Conservation (phyloP, 2,329 filamentous ascomycete genomes). For the Fusarium siculi region DNA sequence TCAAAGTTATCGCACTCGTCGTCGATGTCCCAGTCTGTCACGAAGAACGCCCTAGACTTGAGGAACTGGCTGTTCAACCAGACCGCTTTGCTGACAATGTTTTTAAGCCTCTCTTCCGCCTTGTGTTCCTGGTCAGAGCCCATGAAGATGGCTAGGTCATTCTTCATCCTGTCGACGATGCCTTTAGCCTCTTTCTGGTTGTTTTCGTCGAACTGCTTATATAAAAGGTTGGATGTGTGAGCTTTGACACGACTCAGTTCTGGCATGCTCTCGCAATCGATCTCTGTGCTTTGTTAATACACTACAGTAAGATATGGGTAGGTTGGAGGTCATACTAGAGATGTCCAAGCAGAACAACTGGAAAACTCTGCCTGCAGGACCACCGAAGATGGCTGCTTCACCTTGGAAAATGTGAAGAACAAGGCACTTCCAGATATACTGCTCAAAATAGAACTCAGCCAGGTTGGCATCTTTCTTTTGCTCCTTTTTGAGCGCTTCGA, state of each 20-base stretch:
- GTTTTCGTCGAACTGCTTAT: background rate
- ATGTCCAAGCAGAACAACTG: conserved; percentile 22
- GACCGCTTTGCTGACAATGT: conserved; percentile 6
- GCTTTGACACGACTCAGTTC: conserved; percentile 23
- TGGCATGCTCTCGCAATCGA: background rate
- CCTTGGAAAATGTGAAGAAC: conserved; percentile 3
- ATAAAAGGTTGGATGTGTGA: background rate
- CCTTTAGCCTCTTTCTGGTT: background rate
- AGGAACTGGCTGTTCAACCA: conserved; percentile 10
- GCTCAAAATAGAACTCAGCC: background rate
- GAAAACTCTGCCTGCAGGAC: conserved; percentile 9
- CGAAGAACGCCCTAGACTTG: conserved; percentile 24
- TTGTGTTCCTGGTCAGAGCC: background rate
- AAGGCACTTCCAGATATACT: conserved; percentile 21
- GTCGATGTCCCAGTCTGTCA: background rate
- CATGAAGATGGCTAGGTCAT: conserved; percentile 19
- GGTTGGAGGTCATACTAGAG: background rate
- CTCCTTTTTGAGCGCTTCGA: conserved; percentile 2
- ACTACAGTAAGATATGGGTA: background rate
- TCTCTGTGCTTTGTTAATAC: conserved; percentile 9
- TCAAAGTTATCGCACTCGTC: background rate
- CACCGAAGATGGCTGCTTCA: conserved; percentile 12
- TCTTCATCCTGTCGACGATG: background rate
- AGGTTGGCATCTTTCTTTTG: conserved; percentile 3
- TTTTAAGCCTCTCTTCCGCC: background rate